Base-by-base conservation (phyloP, 305 asterid species). In the Fraxinus nigra region DNA sequence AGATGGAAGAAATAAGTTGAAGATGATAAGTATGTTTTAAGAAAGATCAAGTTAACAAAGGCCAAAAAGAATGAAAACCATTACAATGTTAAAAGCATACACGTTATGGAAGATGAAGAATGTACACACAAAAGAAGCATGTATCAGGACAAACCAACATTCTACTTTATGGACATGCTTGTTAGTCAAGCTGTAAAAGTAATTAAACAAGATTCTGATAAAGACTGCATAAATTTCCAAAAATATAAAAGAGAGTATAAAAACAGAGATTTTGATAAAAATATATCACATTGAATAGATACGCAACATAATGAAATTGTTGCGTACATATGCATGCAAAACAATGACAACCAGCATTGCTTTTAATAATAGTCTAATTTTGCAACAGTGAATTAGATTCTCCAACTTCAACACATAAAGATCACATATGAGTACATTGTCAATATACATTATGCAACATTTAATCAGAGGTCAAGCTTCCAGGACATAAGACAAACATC, bases 1-100 rank as follows among this genome's bases (percentile, higher is more conserved):
- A 89, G 82, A 86, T 54, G 59, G 81, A 81, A 85, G 59, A 77
- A 74, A 77, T 77, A 78, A 35, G 70, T 80, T 37, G 46, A 79
- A 77, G 32, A 38, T 72, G 30, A 24, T 72, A 6, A 33, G 7
- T 9, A 0, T 54, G 24, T 79, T 51, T 33, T 72, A 33, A 80
- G 46, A 28, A 80, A 77, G 82, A 40, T 77, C 3, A 38, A 40
- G 22, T n/a, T 7, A 85, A 78, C 46, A 43, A 81, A 76, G 75
- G 83, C 75, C 38, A 73, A 51, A 72, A 72, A 54, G 72, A 26
- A 75, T 43, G 34, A 82, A 84, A 73, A 28, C 59, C 24, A 30
- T 72, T 0, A 83, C 34, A 61, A 80, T 73, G 79, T 69, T 4
- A 69, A 69, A 69, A 16, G 11, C 37, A 24, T 10, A 24, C 35